Evolutionary conservation across 805 yeast species (phyloP).

Genomic region (Starmerella vaccinii): DNA sequence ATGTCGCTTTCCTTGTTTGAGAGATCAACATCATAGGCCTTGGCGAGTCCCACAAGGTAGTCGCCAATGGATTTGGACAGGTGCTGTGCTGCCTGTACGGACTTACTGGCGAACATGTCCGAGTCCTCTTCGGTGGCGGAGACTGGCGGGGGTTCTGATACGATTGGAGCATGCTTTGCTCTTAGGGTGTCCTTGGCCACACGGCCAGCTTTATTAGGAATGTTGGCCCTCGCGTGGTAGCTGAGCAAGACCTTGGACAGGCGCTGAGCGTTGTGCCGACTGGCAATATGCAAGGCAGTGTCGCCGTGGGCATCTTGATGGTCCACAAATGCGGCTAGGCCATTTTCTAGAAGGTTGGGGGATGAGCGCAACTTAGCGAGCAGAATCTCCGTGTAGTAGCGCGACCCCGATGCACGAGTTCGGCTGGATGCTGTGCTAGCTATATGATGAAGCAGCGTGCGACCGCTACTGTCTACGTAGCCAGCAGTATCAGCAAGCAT

Average conservation of each 20-base stretch:
- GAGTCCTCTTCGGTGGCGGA: neutral
- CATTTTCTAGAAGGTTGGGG: slow-evolving; percentile 9
- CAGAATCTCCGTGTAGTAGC: slow-evolving; percentile 69
- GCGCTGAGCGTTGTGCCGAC: slow-evolving; percentile 42
- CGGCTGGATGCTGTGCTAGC: slow-evolving; percentile 58
- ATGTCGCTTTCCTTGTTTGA: slow-evolving; percentile 45
- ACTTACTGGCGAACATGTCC: slow-evolving; percentile 22
- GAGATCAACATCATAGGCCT: slow-evolving; percentile 47
- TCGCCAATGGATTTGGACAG: slow-evolving; percentile 15
- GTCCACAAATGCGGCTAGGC: slow-evolving; percentile 42
- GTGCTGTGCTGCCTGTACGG: slow-evolving; percentile 12
- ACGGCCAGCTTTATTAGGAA: slow-evolving; percentile 36
- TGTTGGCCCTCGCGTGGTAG: slow-evolving; percentile 39
- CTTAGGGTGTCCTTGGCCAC: slow-evolving; percentile 31
- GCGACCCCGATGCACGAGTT: slow-evolving; percentile 64
- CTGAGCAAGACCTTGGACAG: slow-evolving; percentile 38
- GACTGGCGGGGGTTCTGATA: neutral
- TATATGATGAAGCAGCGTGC: slow-evolving; percentile 80
- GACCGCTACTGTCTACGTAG: slow-evolving; percentile 58
- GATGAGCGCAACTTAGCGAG: slow-evolving; percentile 58
- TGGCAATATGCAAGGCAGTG: slow-evolving; percentile 74
- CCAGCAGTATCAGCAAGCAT: slow-evolving; percentile 66
- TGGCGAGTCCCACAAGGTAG: slow-evolving; percentile 32
- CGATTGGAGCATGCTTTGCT: neutral
- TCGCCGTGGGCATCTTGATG: slow-evolving; percentile 77